Evolutionary conservation across 2,329 filamentous ascomycete species (phyloP).

Genomic region (Claviceps sp.): DNA sequence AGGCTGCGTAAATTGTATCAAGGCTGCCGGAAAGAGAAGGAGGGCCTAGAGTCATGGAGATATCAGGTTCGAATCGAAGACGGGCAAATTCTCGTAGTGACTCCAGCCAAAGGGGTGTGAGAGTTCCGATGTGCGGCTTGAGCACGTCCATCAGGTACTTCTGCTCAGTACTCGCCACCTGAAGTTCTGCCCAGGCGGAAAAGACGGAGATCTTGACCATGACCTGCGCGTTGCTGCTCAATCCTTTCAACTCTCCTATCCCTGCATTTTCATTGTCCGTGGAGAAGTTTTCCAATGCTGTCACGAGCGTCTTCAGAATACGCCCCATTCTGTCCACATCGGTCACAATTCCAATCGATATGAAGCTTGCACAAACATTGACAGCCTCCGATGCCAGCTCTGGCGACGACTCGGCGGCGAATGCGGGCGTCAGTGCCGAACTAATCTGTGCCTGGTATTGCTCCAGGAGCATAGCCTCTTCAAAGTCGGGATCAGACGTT

Average conservation of each 20-base stretch:
- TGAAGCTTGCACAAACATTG: slow-evolving; percentile 95
- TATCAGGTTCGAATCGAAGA: slow-evolving; percentile 89
- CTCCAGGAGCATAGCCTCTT: slow-evolving; percentile 91
- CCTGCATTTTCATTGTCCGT: slow-evolving; percentile 66
- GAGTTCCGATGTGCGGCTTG: slow-evolving; percentile 73
- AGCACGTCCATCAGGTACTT: slow-evolving; percentile 79
- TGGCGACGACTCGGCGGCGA: slow-evolving; percentile 88
- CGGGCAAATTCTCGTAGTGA: slow-evolving; percentile 88
- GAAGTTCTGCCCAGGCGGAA: slow-evolving; percentile 91
- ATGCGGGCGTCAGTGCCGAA: slow-evolving; percentile 89
- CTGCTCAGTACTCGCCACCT: slow-evolving; percentile 88
- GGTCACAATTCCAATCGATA: slow-evolving; percentile 91
- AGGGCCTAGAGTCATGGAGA: slow-evolving; percentile 77
- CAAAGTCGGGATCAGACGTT: slow-evolving; percentile 88
- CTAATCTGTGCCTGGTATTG: slow-evolving; percentile 98
- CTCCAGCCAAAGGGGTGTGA: slow-evolving; percentile 89
- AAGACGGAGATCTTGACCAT: slow-evolving; percentile 99
- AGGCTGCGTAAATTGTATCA: slow-evolving; percentile 84
- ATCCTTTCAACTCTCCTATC: slow-evolving; percentile 82
- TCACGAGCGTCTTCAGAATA: slow-evolving; percentile 85
- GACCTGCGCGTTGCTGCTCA: slow-evolving; percentile 90
- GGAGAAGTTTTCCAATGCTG: slow-evolving; percentile 84
- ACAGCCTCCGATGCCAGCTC: slow-evolving; percentile 92
- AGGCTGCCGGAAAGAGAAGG: slow-evolving; percentile 72
- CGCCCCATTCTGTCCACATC: slow-evolving; percentile 98